Evolutionary conservation across 1,284 basidiomycete species (phyloP), one percentile per base, ranked within the genome.

Genomic region (Apiotrichum akiyoshidainum): DNA sequence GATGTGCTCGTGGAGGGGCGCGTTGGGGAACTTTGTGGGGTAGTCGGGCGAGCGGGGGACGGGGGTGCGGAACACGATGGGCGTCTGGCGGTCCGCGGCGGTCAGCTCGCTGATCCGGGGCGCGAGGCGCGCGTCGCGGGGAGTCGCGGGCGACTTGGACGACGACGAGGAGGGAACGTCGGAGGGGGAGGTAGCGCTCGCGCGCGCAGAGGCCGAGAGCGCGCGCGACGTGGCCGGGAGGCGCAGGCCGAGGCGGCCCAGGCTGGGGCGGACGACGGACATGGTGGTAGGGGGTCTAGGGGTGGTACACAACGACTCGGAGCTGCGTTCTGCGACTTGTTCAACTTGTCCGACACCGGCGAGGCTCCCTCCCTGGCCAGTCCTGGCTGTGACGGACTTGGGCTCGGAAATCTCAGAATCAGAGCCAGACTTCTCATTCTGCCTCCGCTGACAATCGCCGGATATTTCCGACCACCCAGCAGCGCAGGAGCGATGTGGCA

Each of bases 1-100:
- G 65, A 74, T 68, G 55, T 68, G 67, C 57, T 68, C 63, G 63
- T 69, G 69, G 21, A 52, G 19, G 5, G 69, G 70, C 3, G 58
- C 57, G 37, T 63, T 52, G n/a, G 55, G 39, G 58, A 62, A 57
- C 14, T 49, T 57, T 35, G 61, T 58, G 9, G 66, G 66, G 56
- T 58, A 71, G 26, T 52, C 45, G n/a, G 63, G 49, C 11, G 58
- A 46, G 26, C 68, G 67, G 17, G 68, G 68, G n/a, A 71, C 63
- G n/a, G 34, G 48, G 11, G 34, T 37, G 48, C 48, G 48, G 35
- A 22, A 40, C 16, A 50, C 48, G 21, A 53, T 34, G 17, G 54
- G 41, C 51, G n/a, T 51, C 50, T 60, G 51, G 40, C 52, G 34
- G 42, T 58, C 51, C 33, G 34, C 48, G 17, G 34, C 17, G 14